Base-by-base conservation (phyloP, 1,139 yeast species). In the Taphrina populina region DNA sequence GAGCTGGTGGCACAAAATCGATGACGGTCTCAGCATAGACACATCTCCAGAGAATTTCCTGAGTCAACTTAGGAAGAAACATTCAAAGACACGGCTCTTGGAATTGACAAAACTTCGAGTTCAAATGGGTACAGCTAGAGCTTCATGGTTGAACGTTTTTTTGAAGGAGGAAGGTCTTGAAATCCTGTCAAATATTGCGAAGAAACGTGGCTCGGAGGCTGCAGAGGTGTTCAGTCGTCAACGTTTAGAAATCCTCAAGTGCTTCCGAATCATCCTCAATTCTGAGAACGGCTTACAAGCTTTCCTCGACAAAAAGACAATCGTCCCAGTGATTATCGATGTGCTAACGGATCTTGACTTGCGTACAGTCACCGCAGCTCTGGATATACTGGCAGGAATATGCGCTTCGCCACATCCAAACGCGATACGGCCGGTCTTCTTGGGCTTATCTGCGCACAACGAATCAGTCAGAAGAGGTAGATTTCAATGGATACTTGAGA, bases 181-280 rank as follows among this genome's bases (percentile, higher is more conserved):
- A 3, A 2, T 24, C 26, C 30, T 49, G 13, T 7, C 13, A 24
- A 32, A 24, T 7, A 5, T 11, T 24, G 23, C n/a, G 13, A n/a
- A 13, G 3, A 10, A 15, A 15, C 26, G n/a, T 8, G 23, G 8
- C 35, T 7, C 29, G 21, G 15, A 6, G 29, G 26, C 11, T 35
- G 27, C 21, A 26, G 53, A 27, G 13, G 5, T 35, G 36, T 5
- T 11, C 44, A 34, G 13, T n/a, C 7, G 36, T 4, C 19, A 26
- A 8, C 17, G 34, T 19, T 13, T 19, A 11, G 53, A 47, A 29
- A 15, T 27, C 10, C 20, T 47, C 26, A 47, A 47, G 36, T 36
- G 43, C 29, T 13, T 47, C n/a, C 43, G 53, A 7, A 23, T 47
- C n/a, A 29, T 47, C 6, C 53, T 47, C 29, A 36, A 47, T n/a